Evolutionary conservation across 1,139 yeast genomes (phyloP), one percentile per base, ranked within the genome.

Genomic region (Kurtzmaniella quercitrusa): DNA sequence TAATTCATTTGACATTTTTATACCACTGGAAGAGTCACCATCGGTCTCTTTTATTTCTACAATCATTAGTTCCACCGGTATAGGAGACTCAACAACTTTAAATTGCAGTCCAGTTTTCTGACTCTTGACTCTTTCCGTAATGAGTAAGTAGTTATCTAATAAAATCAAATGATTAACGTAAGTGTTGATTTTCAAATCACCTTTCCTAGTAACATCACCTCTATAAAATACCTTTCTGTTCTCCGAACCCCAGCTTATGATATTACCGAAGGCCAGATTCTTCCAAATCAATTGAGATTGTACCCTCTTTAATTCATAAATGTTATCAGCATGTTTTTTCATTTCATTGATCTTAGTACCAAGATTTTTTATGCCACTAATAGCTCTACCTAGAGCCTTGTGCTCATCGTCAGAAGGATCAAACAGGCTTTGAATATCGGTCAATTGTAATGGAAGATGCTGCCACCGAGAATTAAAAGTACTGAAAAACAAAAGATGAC

Each of bases 381-480:
- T 69, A 0, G 93, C 87, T 43, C 75, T 69, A 2, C 70, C 65
- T 33, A 88, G 61, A 15, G 79, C 64, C 18, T 68, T 69, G 52
- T 72, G 73, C 53, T 88, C 95, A 2, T 75, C 73, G 41, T 79
- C 81, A 37, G 71, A 73, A 11, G 75, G 69, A 23, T 63, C 64
- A 46, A 50, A 62, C 46, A 19, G 84, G 69, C 55, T 74, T 59
- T 64, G 73, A 25, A 88, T 77, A 34, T 89, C 86, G 15, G 65
- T 60, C 17, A 88, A 66, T 37, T 88, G 84, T 37, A 88, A 68
- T 1, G 89, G 85, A 45, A 87, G 70, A 41, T 84, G 79, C 44
- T 85, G 89, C 45, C 87, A 72, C 14, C 94, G 75, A 4, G 89
- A 85, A 49, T 85, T 81, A 50, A 87, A 85, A 0, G 94, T 85